These are phyloP conservation scores for Melastoma malabathricum DNA, from an alignment of 345 rosid species.

Conservation along the genomic window DNA sequence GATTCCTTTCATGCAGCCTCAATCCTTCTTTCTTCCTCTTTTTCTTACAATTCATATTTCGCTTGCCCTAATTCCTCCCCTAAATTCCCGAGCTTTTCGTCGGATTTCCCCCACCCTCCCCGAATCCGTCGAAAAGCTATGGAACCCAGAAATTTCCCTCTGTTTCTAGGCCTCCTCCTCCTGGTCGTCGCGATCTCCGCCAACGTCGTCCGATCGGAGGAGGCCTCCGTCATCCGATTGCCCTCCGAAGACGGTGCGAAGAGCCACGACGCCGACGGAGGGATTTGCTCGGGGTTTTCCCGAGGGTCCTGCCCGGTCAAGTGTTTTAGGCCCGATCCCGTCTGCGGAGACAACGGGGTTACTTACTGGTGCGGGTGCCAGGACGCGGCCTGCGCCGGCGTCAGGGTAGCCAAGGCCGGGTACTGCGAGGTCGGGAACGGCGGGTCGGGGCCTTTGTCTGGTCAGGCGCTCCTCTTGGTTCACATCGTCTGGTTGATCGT, in stretches of 20 bases:
- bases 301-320: slow-evolving; percentile 53
- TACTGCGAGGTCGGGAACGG: slow-evolving; percentile 68
- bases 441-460: slow-evolving; percentile 60
- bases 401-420: slow-evolving; percentile 49
- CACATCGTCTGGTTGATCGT: slow-evolving; percentile 87
- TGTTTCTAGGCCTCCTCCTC: slow-evolving; percentile 2
- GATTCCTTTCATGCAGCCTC: no score
- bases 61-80: no score
- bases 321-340: slow-evolving; percentile 80
- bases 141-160: not conserved
- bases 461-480: slow-evolving; percentile 78
- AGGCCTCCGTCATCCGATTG: slow-evolving; percentile 13
- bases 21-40: no score
- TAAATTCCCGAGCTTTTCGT: no score
- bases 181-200: not conserved
- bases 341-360: slow-evolving; percentile 71
- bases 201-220: slow-evolving; percentile 8
- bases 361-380: slow-evolving; percentile 98
- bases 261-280: slow-evolving; percentile 15
- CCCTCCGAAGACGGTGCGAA: slow-evolving; percentile 8
- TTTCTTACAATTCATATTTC: no score
- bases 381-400: slow-evolving; percentile 64
- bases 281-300: slow-evolving; percentile 23
- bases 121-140: not conserved
- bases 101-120: no score